Percentiles rank a stretch among this genome's conserved stretches.
Conservation (phyloP, 2,329 filamentous ascomycete genomes). For the Cadophora sp. region DNA sequence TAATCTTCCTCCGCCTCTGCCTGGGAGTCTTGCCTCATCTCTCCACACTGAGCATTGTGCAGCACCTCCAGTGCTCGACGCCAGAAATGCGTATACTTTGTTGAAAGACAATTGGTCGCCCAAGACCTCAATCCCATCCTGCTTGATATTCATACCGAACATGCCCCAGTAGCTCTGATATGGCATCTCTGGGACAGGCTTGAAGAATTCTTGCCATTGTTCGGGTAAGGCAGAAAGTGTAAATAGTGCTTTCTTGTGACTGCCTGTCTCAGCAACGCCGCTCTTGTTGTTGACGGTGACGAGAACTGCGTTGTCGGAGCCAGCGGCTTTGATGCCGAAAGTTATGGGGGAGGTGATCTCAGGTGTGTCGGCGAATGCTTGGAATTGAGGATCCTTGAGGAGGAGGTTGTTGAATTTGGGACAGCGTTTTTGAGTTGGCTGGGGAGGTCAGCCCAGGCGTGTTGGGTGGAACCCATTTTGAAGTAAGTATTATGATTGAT, state of each 20-base stretch:
- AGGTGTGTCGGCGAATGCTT: conserved; percentile 23
- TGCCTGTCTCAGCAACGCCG: conserved; percentile 11
- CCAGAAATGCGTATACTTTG: conserved; percentile 54
- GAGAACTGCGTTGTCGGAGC: conserved; percentile 25
- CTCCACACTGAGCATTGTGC: conserved; percentile 54
- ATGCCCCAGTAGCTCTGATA: conserved; percentile 34
- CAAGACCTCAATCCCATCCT: conserved; percentile 54
- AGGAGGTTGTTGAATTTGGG: conserved; percentile 20
- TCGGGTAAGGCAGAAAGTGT: conserved; percentile 26
- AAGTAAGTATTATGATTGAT: background rate
- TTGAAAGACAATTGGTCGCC: conserved; percentile 48
- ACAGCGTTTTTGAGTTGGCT: conserved; percentile 20
- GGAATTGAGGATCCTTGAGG: conserved; percentile 22
- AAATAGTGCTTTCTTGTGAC: conserved; percentile 20
- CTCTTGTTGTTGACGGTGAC: conserved; percentile 18
- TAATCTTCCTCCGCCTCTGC: conserved; percentile 48
- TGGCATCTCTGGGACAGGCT: conserved; percentile 23
- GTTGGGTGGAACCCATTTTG: conserved; percentile 22
- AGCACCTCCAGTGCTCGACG: conserved; percentile 54
- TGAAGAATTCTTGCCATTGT: conserved; percentile 31
- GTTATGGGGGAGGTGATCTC: conserved; percentile 14
- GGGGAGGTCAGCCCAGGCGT: conserved; percentile 24
- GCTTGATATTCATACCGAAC: conserved; percentile 55
- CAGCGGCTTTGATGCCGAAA: conserved; percentile 26
- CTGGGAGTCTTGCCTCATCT: conserved; percentile 50